Base-by-base conservation (phyloP, 1,139 yeast genomes). In the Meyerozyma carpophila region DNA sequence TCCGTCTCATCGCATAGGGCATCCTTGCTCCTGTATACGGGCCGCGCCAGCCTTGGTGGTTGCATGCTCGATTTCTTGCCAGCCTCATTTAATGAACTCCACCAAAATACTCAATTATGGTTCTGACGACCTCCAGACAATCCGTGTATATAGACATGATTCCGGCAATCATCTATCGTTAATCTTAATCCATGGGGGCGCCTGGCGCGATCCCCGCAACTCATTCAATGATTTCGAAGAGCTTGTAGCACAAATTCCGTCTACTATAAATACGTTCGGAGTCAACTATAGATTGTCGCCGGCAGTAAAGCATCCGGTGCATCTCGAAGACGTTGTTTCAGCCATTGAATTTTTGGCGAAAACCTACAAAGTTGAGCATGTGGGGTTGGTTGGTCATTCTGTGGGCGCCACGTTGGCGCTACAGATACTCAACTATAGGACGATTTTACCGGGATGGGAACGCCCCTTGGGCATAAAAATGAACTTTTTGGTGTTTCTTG, bases 161-260 rank as follows among this genome's bases (percentile, higher is more conserved):
- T 4, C 36, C 39, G 10, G 39, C 37, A 9, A 39, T 37, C 11
- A 27, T 40, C 5, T 5, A 20, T 9, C 63, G 2, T 54, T 73
- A 3, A 63, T 88, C 1, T 81, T 79, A 50, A 74, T 89, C 32
- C 96, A 89, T 59, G 96, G 96, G 0, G 96, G 96, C 0, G 95
- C 93, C 0, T 89, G 96, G 96, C 67, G 87, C 50, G 95, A 86
- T 56, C 80, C 82, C 0, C 59, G 51, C 2, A 82, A 84, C 56
- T 79, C 87, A 0, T 75, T 61, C 41, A 63, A 70, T 39, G 94
- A 85, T 55, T 81, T 79, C 45, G 65, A 66, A 14, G 54, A 55
- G 4, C 54, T 84, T 45, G 59, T 70, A 3, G 45, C 42, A 2
- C 41, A 49, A 29, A 50, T 65, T 26, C 25, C n/a, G 5, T 20